phyloP scores from a whole-genome alignment of 805 yeast genomes.

The Yarrowia sp. region DNA sequence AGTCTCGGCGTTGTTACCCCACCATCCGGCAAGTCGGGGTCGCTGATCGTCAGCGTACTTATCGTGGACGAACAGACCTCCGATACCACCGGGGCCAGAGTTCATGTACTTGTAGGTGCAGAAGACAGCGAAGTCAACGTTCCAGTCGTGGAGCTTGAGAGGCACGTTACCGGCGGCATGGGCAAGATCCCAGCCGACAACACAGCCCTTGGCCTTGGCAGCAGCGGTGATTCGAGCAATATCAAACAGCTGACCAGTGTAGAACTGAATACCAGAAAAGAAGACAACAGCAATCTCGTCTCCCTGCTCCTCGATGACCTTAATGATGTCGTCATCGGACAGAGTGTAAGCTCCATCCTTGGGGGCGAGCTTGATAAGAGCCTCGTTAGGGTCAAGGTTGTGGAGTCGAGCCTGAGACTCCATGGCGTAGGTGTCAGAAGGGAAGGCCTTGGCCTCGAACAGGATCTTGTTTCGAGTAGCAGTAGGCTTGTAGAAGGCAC shows the following conservation, averaged over 20 bases:
- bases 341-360: conserved; percentile 55
- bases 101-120: conserved; percentile 90
- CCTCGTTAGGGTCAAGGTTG: conserved; percentile 50
- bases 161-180: conserved; percentile 91
- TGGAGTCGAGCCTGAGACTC: conserved; percentile 64
- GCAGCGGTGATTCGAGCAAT: conserved; percentile 63
- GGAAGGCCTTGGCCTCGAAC: conserved; percentile 85
- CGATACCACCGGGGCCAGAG: conserved; percentile 91
- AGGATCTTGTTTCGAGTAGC: conserved; percentile 62
- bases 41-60: conserved; percentile 38
- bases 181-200: conserved; percentile 91
- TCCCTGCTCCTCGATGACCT: conserved; percentile 51
- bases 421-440: conserved; percentile 87
- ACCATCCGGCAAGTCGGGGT: conserved; percentile 93
- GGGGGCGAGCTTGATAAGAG: conserved; percentile 63
- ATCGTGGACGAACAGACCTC: conserved; percentile 77
- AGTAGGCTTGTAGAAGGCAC: conserved; percentile 69
- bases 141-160: conserved; percentile 76
- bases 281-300: conserved; percentile 69
- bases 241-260: conserved; percentile 84
- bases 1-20: conserved; percentile 76
- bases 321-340: conserved; percentile 60
- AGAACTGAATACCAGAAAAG: conserved; percentile 86
- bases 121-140: conserved; percentile 91
- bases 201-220: conserved; percentile 50